phyloP scores from a whole-genome alignment of 2,329 filamentous ascomycete genomes.

The Aspergillus sp. region DNA sequence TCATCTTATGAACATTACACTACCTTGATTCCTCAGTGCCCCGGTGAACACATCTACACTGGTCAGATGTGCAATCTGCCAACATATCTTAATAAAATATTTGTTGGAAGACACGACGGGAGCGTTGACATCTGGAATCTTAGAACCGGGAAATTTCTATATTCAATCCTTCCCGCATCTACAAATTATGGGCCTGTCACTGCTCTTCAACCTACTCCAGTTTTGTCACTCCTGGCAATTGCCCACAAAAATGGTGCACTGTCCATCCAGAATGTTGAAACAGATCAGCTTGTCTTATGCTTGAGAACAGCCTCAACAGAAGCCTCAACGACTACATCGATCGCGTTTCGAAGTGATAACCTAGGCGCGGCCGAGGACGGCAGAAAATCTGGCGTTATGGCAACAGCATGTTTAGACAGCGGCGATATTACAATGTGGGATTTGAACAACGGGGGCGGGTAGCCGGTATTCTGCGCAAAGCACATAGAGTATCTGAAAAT shows the following conservation, averaged over 20 bases:
- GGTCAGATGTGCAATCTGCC: constrained; percentile 82
- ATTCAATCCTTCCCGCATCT: constrained; percentile 76
- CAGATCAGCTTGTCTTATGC: constrained; percentile 67
- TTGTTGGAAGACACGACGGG: constrained; percentile 81
- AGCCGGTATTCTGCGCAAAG: constrained; percentile 79
- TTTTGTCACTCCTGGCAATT: constrained; percentile 79
- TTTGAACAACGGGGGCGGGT: constrained; percentile 83
- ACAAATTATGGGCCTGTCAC: constrained; percentile 75
- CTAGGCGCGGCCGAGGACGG: constrained; percentile 85
- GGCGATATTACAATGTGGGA: constrained; percentile 97
- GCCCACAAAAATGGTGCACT: constrained; percentile 77
- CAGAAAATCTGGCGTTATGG: constrained; percentile 83
- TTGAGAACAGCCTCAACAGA: constrained; percentile 63
- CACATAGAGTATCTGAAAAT: constrained; percentile 61
- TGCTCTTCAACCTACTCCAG: constrained; percentile 77
- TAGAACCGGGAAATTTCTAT: constrained; percentile 83
- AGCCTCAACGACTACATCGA: constrained; percentile 64
- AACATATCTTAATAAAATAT: constrained; percentile 93
- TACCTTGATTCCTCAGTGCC: constrained; percentile 59
- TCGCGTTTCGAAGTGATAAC: constrained; percentile 87
- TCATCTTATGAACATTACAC: constrained; percentile 84
- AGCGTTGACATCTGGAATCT: constrained; percentile 97
- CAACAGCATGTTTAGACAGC: constrained; percentile 71
- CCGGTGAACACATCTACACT: constrained; percentile 64
- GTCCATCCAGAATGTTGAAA: constrained; percentile 74